Evolutionary conservation across 768 basidiomycete species (phyloP).

Genomic region (Russula virescens): DNA sequence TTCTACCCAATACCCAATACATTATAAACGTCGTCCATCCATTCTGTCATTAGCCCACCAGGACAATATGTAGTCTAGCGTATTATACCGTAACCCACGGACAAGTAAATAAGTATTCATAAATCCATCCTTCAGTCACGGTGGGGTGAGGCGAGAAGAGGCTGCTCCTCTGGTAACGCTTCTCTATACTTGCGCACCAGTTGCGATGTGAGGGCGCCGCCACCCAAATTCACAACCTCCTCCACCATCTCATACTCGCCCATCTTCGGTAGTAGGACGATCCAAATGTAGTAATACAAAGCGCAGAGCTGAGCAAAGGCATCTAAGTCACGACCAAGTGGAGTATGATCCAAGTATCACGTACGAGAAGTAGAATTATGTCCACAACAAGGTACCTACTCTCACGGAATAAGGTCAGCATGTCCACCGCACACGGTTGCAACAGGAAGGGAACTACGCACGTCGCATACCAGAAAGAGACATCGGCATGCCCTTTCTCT

Average conservation of each 20-base stretch:
- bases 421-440: not conserved
- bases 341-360: slow-evolving; percentile 6
- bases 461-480: slow-evolving; percentile 32
- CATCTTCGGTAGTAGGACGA: slow-evolving; percentile 37
- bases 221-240: slow-evolving; percentile 29
- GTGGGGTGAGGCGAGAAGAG: slow-evolving; percentile 24
- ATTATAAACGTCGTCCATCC: no score
- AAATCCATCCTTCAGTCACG: slow-evolving; percentile 1
- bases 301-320: slow-evolving; percentile 20
- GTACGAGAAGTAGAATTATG: slow-evolving; percentile 27
- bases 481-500: slow-evolving; percentile 28
- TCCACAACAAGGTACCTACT: slow-evolving; percentile 30
- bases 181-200: slow-evolving; percentile 19
- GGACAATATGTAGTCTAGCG: not conserved
- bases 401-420: slow-evolving; percentile 4
- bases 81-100: no score
- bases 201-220: slow-evolving; percentile 20
- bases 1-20: not conserved
- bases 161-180: not conserved
- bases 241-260: slow-evolving; percentile 44
- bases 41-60: not conserved
- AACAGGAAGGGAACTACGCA: slow-evolving; percentile 9
- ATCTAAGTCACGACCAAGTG: not conserved
- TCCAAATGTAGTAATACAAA: slow-evolving; percentile 37
- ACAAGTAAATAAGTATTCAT: not conserved